Evolutionary conservation across 2,329 filamentous ascomycete genomes (phyloP), one percentile per base, ranked within the genome.

Genomic region (Ophiostoma ulmi): DNA sequence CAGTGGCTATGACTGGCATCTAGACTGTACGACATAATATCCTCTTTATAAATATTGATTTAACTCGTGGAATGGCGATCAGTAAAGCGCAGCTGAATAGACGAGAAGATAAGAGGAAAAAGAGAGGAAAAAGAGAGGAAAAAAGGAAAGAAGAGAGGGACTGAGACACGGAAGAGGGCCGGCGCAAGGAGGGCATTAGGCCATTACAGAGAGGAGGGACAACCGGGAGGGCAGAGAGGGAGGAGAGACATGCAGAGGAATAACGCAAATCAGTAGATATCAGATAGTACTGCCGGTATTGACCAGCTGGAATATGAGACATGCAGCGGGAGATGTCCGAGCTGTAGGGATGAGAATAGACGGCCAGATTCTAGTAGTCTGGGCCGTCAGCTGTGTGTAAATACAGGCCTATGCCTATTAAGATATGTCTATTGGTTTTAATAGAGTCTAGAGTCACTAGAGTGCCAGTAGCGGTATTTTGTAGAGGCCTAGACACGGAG

Each of bases 251-350:
- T 38, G 36, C 63, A 66, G 63, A 22, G n/a, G 52, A 26, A 26
- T 26, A 58, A 26, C 3, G 52, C 8, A 58, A 13, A 58, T 26
- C 52, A 1, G 10, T 58, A 48, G 44, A 48, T 48, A 39, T 39
- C 38, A n/a, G 44, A 48, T 58, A 58, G 13, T 48, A 48, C 44
- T 58, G 52, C n/a, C 22, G n/a, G 52, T 22, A 14, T 7, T 10
- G 52, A 58, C 52, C n/a, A 26, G 22, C 22, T 26, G 52, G 22
- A 58, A 26, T 58, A 36, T 44, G 14, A 66, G 64, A 66, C 64
- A 66, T 66, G 64, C 64, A 66, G 64, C 64, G 38, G 64, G 64
- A 39, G 64, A 66, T 66, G 64, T 22, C 22, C 64, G 36, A 5
- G 11, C 17, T 64, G n/a, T 26, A 64, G 61, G 35, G 61, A n/a